Base-by-base conservation (phyloP, 306 rosid species). In the Acacia acuminata region DNA sequence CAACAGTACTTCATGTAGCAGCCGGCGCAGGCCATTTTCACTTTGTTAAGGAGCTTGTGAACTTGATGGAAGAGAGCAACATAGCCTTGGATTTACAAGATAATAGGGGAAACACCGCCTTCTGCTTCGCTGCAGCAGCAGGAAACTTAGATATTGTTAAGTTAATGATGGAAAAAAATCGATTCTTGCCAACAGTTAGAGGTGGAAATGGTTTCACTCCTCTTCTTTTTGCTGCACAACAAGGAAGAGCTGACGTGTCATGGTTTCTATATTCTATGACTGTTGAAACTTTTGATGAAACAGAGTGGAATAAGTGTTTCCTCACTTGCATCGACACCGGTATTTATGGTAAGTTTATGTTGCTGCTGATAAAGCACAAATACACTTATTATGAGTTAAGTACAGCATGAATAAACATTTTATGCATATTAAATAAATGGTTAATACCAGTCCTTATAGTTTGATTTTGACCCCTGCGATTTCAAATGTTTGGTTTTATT, bases 211-310 rank as follows among this genome's bases (percentile, higher is more conserved):
- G 70, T 9, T 1, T 34, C 19, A 68, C 79, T 4, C 87, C 90
- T 27, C 6, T 87, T 43, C 76, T 78, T 0, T 73, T 78, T 60
- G 83, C 90, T 68, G 84, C 82, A 8, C 19, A 84, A 55, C 87
- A 87, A 42, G 90, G 90, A 78, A 81, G 73, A 73, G 76, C 40
- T 4, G 16, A 81, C 3, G 78, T 87, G 87, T 65, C 84, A 30
- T 2, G 24, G 30, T 15, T n/a, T 74, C 15, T 87, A 2, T 81
- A 67, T 8, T 3, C n/a, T 0, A 9, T 9, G 14, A 58, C 32
- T 58, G 1, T 9, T 58, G 65, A 22, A 58, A 3, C 65, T 22
- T 58, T 83, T 0, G 0, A 73, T 1, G 43, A 56, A 2, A 0
- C 0, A 3, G 89, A 87, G 20, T 16, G 50, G 81, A 3, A 13